Conservation (phyloP, 139 green algal genomes). For the Chlorella sp. region DNA sequence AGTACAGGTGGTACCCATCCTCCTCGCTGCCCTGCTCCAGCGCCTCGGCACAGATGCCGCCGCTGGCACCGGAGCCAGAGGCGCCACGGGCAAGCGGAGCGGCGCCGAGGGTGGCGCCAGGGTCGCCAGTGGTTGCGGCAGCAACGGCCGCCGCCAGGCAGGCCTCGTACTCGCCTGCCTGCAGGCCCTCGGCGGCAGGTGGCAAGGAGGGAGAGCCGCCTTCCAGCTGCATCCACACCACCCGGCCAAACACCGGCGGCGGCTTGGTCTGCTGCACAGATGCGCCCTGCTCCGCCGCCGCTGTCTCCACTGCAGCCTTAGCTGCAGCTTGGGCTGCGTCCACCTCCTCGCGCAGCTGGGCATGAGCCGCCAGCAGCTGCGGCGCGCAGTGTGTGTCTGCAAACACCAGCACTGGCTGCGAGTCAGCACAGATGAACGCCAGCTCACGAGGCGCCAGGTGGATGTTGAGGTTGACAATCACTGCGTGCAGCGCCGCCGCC, state of each 20-base stretch:
- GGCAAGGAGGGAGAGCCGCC: not conserved
- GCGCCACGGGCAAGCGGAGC: too few relatives aligned
- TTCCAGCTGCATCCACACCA: conserved; percentile 45
- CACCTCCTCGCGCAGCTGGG: conserved; percentile 10
- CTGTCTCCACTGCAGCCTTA: too few relatives aligned
- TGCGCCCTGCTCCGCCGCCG: too few relatives aligned
- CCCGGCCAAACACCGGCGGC: not conserved
- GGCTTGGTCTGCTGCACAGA: too few relatives aligned
- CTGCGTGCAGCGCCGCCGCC: conserved; percentile 68
- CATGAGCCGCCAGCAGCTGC: conserved; percentile 31
- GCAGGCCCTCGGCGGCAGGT: not conserved
- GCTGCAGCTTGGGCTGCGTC: not conserved
- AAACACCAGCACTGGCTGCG: conserved; percentile 59
- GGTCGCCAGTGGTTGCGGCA: too few relatives aligned
- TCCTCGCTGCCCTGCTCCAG: conserved; percentile 35
- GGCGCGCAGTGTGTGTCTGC: conserved; percentile 43
- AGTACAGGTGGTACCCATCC: conserved; percentile 84
- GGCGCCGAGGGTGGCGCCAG: too few relatives aligned
- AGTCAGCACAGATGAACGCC: conserved; percentile 73
- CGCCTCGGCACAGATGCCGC: not conserved
- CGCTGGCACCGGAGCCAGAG: too few relatives aligned
- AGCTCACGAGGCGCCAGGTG: conserved; percentile 78
- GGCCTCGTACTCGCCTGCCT: not conserved
- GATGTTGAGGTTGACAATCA: conserved; percentile 89
- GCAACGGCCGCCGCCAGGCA: not conserved